These are phyloP conservation scores for Cryptococcus hybrid DNA, from an alignment of 1,284 basidiomycete genomes.

Conservation along the genomic window DNA sequence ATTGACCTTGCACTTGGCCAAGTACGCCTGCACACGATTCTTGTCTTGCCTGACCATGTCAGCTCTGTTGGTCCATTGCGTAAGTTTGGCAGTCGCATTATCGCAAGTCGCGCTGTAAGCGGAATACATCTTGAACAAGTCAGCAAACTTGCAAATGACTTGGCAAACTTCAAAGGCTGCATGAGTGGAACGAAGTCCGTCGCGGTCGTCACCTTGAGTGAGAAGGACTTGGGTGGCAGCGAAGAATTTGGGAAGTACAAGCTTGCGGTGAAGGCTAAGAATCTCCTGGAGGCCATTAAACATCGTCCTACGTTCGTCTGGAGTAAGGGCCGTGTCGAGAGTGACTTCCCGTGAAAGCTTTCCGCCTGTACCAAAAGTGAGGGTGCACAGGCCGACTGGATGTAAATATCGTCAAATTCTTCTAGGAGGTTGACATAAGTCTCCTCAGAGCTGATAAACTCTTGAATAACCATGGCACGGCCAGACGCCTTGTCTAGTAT, in stretches of 20 bases:
- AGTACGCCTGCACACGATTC: neutral
- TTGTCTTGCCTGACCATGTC: neutral
- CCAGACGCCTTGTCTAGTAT: neutral
- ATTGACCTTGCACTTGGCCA: neutral
- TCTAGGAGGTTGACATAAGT: neutral
- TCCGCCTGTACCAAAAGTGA: neutral
- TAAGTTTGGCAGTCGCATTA: neutral
- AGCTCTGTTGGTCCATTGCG: neutral
- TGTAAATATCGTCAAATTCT: constrained; percentile 1
- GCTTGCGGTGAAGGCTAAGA: neutral
- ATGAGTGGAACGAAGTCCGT: neutral
- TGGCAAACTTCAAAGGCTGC: neutral
- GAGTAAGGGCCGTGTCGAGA: neutral
- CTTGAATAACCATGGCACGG: neutral
- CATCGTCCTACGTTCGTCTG: neutral
- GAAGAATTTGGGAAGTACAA: neutral
- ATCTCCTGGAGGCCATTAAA: neutral
- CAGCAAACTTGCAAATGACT: neutral
- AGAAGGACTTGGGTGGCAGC: neutral
- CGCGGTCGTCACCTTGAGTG: neutral
- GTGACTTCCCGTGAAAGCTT: too few relatives aligned
- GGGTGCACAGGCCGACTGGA: neutral
- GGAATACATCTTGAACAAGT: constrained; percentile 2
- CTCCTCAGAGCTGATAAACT: neutral
- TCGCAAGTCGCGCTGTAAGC: neutral